Base-by-base conservation (phyloP, 2,329 filamentous ascomycete species). In the Botryotinia convoluta region DNA sequence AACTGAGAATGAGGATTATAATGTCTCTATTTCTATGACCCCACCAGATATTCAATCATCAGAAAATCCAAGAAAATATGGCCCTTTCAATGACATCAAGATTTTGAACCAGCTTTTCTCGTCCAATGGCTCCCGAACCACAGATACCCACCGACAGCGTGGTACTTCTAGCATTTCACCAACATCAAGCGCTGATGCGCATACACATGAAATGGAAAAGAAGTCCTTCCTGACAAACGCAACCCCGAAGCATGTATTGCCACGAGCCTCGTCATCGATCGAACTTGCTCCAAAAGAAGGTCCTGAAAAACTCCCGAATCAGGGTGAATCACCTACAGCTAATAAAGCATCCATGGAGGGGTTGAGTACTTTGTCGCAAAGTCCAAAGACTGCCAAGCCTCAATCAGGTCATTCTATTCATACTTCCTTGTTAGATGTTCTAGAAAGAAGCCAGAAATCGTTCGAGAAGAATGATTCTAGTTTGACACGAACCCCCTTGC, bases 61-160 rank as follows among this genome's bases (percentile, higher is more conserved):
- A 42, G 35, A 32, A 26, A 32, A 0, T 14, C 18, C 35, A 7
- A 22, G 29, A 42, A 57, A 57, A 26, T 57, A 44, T 18, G 48
- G 65, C 18, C 65, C 48, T 57, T 68, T 68, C n/a, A n/a, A 68
- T 6, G 48, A 68, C n/a, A n/a, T 42, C 12, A 37, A 57, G 29
- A 26, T 18, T 42, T 54, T 68, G 65, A 57, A 68, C 35, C 37
- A 57, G 8, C 35, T 68, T 42, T 68, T 68, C 48, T 68, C 65
- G 14, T 57, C 65, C 5, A 68, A 22, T 57, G 48, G 18, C n/a
- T 26, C 65, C 39, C n/a, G 35, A 51, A 37, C 48, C 16, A 42
- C 14, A 8, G 65, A 57, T 22, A 26, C 10, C n/a, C 18, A 68
- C 1, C 48, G 37, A 10, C 1, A 37, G 12, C n/a, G 35, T 14